These are phyloP conservation scores for Nemophila menziesii DNA, from an alignment of 257 asterid genomes.

Conservation along the genomic window DNA sequence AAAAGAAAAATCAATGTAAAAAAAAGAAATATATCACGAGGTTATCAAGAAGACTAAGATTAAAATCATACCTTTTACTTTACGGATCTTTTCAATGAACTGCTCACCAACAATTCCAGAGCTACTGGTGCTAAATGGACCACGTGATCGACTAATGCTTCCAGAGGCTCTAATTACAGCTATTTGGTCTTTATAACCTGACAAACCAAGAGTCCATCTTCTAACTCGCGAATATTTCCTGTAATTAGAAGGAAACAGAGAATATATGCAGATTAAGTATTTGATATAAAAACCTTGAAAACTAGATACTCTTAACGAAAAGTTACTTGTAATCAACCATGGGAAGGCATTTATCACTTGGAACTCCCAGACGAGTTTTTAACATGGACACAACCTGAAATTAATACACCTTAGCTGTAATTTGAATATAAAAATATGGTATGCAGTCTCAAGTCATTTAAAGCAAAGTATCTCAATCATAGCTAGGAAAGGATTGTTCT, in stretches of 20 bases:
- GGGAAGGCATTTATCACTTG: constrained; percentile 54
- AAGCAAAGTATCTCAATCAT: neutral
- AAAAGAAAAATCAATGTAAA: constrained; percentile 5
- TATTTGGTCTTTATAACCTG: constrained; percentile 60
- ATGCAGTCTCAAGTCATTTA: too few species aligned
- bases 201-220: constrained; percentile 81
- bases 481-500: neutral
- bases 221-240: constrained; percentile 75
- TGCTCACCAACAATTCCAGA: constrained; percentile 84
- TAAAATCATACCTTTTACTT: constrained; percentile 52
- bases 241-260: constrained; percentile 7
- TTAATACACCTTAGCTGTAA: constrained; percentile 2
- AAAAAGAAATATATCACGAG: neutral
- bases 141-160: constrained; percentile 67
- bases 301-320: constrained; percentile 5
- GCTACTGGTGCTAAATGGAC: constrained; percentile 50
- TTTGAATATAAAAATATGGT: too few species aligned
- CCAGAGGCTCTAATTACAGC: constrained; percentile 97
- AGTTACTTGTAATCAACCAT: constrained; percentile 70
- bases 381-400: constrained; percentile 68
- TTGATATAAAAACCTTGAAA: constrained; percentile 1
- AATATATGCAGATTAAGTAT: neutral
- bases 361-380: constrained; percentile 71
- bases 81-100: constrained; percentile 80
- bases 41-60: constrained; percentile 1